Base-by-base conservation (phyloP, 192 early-diverging fungal genomes). In the Coemansia sp. region DNA sequence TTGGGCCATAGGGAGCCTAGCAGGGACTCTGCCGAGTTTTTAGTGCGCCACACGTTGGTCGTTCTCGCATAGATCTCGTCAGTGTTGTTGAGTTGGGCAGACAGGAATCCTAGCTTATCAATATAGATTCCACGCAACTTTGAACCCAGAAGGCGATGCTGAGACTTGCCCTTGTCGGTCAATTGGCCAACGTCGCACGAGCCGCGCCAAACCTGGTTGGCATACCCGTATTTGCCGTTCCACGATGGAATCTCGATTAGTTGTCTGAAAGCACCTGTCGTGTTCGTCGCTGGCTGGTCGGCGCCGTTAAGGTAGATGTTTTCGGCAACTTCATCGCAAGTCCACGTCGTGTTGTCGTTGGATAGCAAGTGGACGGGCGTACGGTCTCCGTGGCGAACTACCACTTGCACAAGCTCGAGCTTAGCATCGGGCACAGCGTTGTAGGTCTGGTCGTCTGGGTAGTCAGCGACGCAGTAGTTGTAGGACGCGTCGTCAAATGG, bases 1-100 rank as follows among this genome's bases (percentile, higher is more conserved):
- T 62, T 37, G 10, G 86, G 86, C 73, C 83, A 88, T 30, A 88
- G 49, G 0, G 75, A 76, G 44, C 74, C 80, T 13, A 87, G 28
- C 58, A 88, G 63, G 40, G 75, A 82, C 64, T 82, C 75, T n/a
- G 76, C 81, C 6, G 86, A 86, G 52, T 74, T 77, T 26, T 88
- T 82, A 0, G 90, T 92, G 26, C 92, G 82, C 64, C 85, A 77
- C 47, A 88, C 80, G 60, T 86, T 76, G 4, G 89, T 89, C 6
- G 85, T 87, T 8, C 89, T 76, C 33, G 86, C 58, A 61, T 89
- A 91, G 16, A 93, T 64, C 38, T 78, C 76, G 9, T 61, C 43
- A 0, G 74, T 47, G 50, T 46, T 40, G 59, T 83, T 69, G 35
- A 83, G 72, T n/a, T 64, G 44, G 13, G 58, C 23, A 8, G 86